These are phyloP conservation scores for Claviceps sp. DNA, from an alignment of 2,329 filamentous ascomycete species.

Conservation along the genomic window DNA sequence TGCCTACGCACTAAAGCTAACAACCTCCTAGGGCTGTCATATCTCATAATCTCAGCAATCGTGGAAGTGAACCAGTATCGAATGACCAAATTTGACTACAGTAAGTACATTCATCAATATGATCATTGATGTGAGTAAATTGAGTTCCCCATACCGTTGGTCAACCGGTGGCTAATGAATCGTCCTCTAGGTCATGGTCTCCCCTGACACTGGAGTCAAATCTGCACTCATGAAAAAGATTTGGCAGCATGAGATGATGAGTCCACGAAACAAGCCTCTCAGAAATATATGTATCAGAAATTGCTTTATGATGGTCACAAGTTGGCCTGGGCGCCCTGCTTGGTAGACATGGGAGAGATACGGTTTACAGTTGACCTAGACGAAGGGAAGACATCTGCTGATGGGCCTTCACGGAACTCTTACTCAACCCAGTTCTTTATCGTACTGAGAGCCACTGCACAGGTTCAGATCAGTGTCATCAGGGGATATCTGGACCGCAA, in stretches of 20 bases:
- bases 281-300: slow-evolving; percentile 25
- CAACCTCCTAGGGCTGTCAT: slow-evolving; percentile 8
- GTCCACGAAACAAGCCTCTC: slow-evolving; percentile 41
- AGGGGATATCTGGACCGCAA: slow-evolving; percentile 50
- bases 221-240: slow-evolving; percentile 58
- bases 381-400: slow-evolving; percentile 37
- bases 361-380: slow-evolving; percentile 61
- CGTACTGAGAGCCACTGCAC: slow-evolving; percentile 49
- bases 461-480: slow-evolving; percentile 54
- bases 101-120: slow-evolving; percentile 61
- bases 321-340: slow-evolving; percentile 57
- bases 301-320: slow-evolving; percentile 77
- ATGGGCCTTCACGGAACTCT: slow-evolving; percentile 17
- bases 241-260: slow-evolving; percentile 46
- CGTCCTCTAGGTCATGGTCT: slow-evolving; percentile 46
- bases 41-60: slow-evolving; percentile 24
- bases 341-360: slow-evolving; percentile 32
- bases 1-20: background rate
- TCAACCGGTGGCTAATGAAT: background rate
- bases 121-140: slow-evolving; percentile 47
- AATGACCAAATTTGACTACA: slow-evolving; percentile 44
- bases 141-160: background rate
- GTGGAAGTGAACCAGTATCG: slow-evolving; percentile 64
- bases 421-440: slow-evolving; percentile 46
- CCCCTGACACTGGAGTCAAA: slow-evolving; percentile 46